phyloP scores from a whole-genome alignment of 208 protist genomes.

The Leishmania lainsoni region DNA sequence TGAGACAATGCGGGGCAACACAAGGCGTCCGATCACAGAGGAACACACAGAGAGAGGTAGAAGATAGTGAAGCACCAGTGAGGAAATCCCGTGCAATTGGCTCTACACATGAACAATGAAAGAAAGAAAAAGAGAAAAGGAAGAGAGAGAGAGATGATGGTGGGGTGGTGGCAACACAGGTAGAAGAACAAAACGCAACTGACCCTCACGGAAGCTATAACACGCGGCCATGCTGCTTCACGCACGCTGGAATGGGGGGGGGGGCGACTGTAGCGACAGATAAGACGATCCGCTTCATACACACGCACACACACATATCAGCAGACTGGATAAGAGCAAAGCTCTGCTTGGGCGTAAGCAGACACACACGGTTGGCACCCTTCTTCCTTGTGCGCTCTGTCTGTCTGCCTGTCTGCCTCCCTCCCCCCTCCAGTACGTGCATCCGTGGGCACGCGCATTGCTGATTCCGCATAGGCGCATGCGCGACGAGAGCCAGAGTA shows the following conservation, averaged over 20 bases:
- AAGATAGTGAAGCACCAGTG: neutral
- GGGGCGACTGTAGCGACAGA: neutral
- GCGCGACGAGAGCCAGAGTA: neutral
- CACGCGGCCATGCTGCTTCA: neutral
- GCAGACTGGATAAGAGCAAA: neutral
- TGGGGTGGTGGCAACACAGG: neutral
- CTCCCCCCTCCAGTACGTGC: neutral
- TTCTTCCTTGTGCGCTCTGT: neutral
- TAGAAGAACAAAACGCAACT: neutral
- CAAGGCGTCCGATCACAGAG: neutral
- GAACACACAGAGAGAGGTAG: neutral
- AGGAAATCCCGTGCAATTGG: neutral
- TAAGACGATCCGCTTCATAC: neutral
- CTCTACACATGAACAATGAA: neutral
- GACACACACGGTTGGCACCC: neutral
- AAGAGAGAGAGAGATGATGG: neutral
- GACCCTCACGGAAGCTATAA: neutral
- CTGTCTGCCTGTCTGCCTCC: neutral
- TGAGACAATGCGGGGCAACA: neutral
- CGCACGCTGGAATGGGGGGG: neutral
- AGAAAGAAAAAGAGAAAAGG: neutral
- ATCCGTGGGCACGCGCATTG: neutral
- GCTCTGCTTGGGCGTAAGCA: neutral
- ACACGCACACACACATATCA: neutral
- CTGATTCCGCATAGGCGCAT: neutral